Evolutionary conservation across 352 stramenopile species (phyloP), one percentile per base, ranked within the genome.

Genomic region (Halophytophthora batemanensis): DNA sequence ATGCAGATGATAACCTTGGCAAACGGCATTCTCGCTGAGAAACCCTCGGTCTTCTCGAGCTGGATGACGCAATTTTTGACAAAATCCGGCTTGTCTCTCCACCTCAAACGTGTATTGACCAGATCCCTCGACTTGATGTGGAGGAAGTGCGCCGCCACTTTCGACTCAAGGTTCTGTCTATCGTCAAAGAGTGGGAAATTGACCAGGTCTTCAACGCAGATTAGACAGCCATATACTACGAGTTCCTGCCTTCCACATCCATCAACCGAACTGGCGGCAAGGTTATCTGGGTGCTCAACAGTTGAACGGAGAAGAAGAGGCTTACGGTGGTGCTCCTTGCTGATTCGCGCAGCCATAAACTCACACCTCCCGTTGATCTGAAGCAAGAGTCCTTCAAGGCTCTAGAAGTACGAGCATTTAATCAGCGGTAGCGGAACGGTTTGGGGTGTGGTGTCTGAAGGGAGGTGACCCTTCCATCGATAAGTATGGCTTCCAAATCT

Each of bases 381-480:
- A 66, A 69, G 38, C 23, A 53, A 2, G 34, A 18, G 4, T 23
- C 48, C 8, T 60, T 37, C 6, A 50, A 33, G 11, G 50, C 48
- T 18, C 1, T 33, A 3, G 31, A 18, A 4, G 62, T 35, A 0
- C 35, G 61, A 19, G 25, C 10, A 13, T 14, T 35, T 17, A 61
- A 69, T n/a, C 8, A 38, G 0, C 28, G 28, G 1, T 8, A 53
- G 2, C 48, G 57, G 14, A 15, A 71, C 13, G 53, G 61, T 2
- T 71, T 71, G 39, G 66, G 54, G 3, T 28, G 57, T 19, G 35
- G 25, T 17, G 35, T 69, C 0, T 68, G 49, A 53, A 53, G 48
- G 23, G 47, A 67, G 43, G 34, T 69, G 18, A 45, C 17, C 7
- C 13, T 11, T 7, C 45, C 25, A 22, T 59, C 40, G 8, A 38